These are phyloP conservation scores for Linum usitatissimum DNA, from an alignment of 345 rosid genomes.

Conservation along the genomic window DNA sequence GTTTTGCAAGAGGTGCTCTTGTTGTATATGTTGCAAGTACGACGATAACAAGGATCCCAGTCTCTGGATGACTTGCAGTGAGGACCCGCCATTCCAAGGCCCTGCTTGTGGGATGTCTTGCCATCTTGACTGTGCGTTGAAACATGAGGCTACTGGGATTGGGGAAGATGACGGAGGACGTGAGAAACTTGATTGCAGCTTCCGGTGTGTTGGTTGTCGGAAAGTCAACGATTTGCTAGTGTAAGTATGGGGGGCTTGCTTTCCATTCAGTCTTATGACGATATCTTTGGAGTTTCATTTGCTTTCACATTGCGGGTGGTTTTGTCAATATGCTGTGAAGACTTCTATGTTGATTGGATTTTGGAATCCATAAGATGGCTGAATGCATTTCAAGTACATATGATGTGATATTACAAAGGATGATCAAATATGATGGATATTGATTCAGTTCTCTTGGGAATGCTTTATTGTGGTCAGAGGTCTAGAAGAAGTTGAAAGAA, in stretches of 20 bases:
- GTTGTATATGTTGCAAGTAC: constrained; percentile 68
- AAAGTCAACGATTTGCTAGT: constrained; percentile 79
- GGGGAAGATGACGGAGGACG: constrained; percentile 33
- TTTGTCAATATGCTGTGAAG: not conserved
- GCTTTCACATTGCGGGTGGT: not conserved
- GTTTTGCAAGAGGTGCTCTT: constrained; percentile 86
- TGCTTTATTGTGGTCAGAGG: too few species aligned
- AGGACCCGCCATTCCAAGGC: constrained; percentile 52
- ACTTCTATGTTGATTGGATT: not conserved
- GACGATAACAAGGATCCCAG: constrained; percentile 97
- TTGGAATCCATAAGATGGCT: not conserved
- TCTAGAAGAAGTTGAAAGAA: too few species aligned
- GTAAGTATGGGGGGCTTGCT: constrained; percentile 26
- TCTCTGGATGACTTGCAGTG: constrained; percentile 72
- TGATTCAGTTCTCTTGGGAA: too few species aligned
- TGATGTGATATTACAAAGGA: too few species aligned
- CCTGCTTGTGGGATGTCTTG: constrained; percentile 76
- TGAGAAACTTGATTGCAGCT: constrained; percentile 59
- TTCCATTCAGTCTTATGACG: constrained; percentile 6
- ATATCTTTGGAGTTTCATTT: not conserved
- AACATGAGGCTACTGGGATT: constrained; percentile 55
- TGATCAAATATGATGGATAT: too few species aligned
- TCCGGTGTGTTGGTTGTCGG: constrained; percentile 58
- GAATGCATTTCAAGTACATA: too few species aligned
- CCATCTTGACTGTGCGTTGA: constrained; percentile 83